Conservation (phyloP, 805 yeast genomes). For the Saccharomycopsis schoenii region DNA sequence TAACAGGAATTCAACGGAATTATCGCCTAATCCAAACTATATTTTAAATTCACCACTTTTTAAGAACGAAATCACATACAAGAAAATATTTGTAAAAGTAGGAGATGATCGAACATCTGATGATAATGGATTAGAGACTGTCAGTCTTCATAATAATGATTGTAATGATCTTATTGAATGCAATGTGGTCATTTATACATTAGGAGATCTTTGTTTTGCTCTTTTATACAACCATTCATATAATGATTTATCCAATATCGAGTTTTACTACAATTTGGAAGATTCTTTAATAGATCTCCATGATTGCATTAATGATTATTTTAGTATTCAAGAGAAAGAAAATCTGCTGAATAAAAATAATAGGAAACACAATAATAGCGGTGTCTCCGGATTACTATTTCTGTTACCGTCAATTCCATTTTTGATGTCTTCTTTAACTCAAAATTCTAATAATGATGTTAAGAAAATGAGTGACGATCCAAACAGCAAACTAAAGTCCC, state of each 20-base stretch:
- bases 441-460: background rate
- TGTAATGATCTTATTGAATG: constrained; percentile 1
- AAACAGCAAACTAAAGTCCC: background rate
- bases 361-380: background rate
- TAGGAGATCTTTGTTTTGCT: constrained; percentile 27
- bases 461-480: background rate
- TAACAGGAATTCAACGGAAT: background rate
- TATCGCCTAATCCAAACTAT: constrained; percentile 15
- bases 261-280: constrained; percentile 16
- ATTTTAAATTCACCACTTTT: constrained; percentile 12
- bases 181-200: constrained; percentile 22
- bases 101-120: background rate
- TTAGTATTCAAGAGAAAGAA: background rate
- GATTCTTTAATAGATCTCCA: constrained; percentile 14
- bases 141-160: background rate
- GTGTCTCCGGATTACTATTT: background rate
- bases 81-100: constrained; percentile 5
- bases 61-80: constrained; percentile 10
- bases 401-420: background rate
- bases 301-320: constrained; percentile 14
- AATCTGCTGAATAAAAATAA: background rate
- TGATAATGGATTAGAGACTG: background rate
- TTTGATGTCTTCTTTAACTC: background rate
- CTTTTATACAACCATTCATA: constrained; percentile 25
- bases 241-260: constrained; percentile 7